Evolutionary conservation across 2,329 filamentous ascomycete species (phyloP).

Genomic region (Pyrenophora graminea): DNA sequence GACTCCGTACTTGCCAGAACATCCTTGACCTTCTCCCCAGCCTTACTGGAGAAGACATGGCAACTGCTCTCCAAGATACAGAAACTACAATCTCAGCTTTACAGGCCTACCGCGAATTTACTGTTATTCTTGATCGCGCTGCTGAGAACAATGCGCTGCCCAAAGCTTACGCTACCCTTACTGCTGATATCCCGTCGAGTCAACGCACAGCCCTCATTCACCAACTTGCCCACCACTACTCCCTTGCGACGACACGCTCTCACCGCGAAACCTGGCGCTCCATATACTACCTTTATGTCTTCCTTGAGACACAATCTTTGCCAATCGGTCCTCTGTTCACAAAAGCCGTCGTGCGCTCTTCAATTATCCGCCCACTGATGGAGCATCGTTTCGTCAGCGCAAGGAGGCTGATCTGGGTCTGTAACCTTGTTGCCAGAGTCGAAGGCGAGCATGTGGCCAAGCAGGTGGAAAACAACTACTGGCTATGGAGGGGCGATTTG

Average conservation of each 20-base stretch:
- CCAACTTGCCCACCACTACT: conserved; percentile 42
- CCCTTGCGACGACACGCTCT: conserved; percentile 29
- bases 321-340: conserved; percentile 38
- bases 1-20: conserved; percentile 7
- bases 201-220: conserved; percentile 31
- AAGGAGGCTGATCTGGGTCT: conserved; percentile 36
- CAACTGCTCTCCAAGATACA: background rate
- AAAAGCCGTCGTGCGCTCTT: conserved; percentile 31
- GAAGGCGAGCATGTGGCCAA: conserved; percentile 36
- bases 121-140: conserved; percentile 33
- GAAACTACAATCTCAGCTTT: background rate
- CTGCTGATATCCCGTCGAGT: conserved; percentile 16
- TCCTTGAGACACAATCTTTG: conserved; percentile 25
- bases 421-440: conserved; percentile 31
- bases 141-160: conserved; percentile 29
- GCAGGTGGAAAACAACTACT: conserved; percentile 35
- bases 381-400: conserved; percentile 38
- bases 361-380: conserved; percentile 31
- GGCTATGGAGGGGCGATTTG: conserved; percentile 35
- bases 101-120: conserved; percentile 27
- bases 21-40: conserved; percentile 12
- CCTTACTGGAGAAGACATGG: background rate
- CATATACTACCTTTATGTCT: conserved; percentile 35
- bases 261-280: conserved; percentile 29
- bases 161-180: conserved; percentile 22